Conservation (phyloP, 2,329 filamentous ascomycete genomes). For the Monilinia fructigena region DNA sequence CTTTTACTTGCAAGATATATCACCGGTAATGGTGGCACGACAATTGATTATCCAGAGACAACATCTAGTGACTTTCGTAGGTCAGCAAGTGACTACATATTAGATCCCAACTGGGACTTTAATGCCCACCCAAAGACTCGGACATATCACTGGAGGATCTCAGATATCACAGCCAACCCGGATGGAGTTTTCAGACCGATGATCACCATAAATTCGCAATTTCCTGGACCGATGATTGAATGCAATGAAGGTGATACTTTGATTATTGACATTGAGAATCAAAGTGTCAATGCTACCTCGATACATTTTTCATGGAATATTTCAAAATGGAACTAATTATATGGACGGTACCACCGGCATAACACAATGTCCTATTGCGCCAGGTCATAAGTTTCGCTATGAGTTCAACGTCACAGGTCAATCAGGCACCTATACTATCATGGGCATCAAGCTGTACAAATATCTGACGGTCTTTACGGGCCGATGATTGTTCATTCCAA, state of each 20-base stretch:
- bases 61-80: conserved; percentile 34
- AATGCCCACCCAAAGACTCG: conserved; percentile 50
- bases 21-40: conserved; percentile 26
- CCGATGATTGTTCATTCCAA: conserved; percentile 65
- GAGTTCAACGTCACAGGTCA: conserved; percentile 60
- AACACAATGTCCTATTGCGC: conserved; percentile 64
- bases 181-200: conserved; percentile 58
- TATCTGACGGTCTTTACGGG: conserved; percentile 67
- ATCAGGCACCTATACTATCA: conserved; percentile 60
- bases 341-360: conserved; percentile 69
- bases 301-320: conserved; percentile 81
- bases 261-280: conserved; percentile 67
- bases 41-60: conserved; percentile 25
- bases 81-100: conserved; percentile 52
- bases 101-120: conserved; percentile 57
- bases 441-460: conserved; percentile 62
- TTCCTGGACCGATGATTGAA: conserved; percentile 71
- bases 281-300: conserved; percentile 59
- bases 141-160: conserved; percentile 60
- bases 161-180: conserved; percentile 57
- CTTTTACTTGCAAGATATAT: conserved; percentile 32
- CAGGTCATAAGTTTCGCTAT: conserved; percentile 63
- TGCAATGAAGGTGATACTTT: conserved; percentile 72
- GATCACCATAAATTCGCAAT: conserved; percentile 72
- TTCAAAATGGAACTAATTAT: conserved; percentile 70